phyloP scores from a whole-genome alignment of 352 stramenopile genomes.

The Phytophthora europaea region DNA sequence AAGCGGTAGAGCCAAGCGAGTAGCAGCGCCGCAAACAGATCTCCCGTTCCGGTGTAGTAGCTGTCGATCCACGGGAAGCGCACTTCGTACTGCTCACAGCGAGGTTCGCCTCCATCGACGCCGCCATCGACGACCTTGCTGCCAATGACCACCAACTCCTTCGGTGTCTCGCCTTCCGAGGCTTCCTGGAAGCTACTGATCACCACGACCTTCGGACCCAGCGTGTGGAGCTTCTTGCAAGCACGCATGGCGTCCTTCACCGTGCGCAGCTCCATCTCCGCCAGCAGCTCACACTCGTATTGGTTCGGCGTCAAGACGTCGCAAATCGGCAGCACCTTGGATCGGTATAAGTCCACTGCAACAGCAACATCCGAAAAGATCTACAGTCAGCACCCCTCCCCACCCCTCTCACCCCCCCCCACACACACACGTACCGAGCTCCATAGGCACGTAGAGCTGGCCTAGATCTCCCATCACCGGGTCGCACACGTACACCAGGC shows the following conservation, averaged over 20 bases:
- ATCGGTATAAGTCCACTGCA: conserved; percentile 84
- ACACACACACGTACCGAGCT: conserved; percentile 59
- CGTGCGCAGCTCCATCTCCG: conserved; percentile 70
- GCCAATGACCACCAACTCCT: conserved; percentile 77
- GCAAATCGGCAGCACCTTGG: conserved; percentile 81
- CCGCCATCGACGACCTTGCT: conserved; percentile 48
- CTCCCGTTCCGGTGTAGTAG: conserved; percentile 88
- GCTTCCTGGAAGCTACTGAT: conserved; percentile 84
- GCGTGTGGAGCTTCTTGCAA: conserved; percentile 81
- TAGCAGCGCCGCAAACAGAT: conserved; percentile 85
- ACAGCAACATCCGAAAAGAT: conserved; percentile 3
- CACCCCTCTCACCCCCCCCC: not conserved
- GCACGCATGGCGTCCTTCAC: conserved; percentile 73
- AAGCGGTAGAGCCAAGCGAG: conserved; percentile 81
- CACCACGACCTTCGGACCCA: conserved; percentile 81
- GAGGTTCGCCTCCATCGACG: conserved; percentile 9
- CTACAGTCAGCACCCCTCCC: conserved; percentile 1
- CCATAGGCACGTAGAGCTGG: conserved; percentile 83
- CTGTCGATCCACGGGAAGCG: conserved; percentile 82
- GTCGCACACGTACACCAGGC: conserved; percentile 85
- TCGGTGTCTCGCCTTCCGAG: conserved; percentile 28
- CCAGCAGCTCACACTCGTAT: conserved; percentile 87
- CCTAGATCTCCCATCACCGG: conserved; percentile 86
- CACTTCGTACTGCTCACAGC: conserved; percentile 83
- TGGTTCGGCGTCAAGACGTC: conserved; percentile 90